Evolutionary conservation across 23 red algal genomes (phyloP).

Genomic region (Gracilaria gracilis): DNA sequence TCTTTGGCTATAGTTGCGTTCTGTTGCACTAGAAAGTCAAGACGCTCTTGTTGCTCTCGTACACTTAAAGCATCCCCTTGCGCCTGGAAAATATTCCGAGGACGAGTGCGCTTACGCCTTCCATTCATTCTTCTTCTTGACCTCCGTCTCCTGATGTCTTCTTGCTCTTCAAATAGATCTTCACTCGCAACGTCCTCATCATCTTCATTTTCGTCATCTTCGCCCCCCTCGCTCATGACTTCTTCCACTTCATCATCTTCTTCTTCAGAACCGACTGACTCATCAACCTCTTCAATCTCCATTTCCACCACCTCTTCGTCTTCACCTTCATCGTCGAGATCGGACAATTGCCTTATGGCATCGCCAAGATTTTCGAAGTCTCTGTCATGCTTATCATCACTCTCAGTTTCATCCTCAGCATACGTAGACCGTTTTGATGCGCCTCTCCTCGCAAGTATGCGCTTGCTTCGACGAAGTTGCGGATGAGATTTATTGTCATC

Average conservation of each 20-base stretch:
- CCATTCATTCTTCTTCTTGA: conserved; percentile 19
- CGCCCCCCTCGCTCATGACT: neutral
- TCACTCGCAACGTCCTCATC: conserved; percentile 16
- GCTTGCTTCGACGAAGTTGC: conserved; percentile 19
- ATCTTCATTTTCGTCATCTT: conserved; percentile 39
- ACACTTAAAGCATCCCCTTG: conserved; percentile 41
- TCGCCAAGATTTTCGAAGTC: conserved; percentile 6
- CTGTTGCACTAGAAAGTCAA: conserved; percentile 49
- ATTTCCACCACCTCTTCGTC: conserved; percentile 28
- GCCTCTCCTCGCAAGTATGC: neutral
- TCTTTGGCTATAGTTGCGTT: conserved; percentile 49
- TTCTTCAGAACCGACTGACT: conserved; percentile 6
- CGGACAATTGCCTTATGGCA: conserved; percentile 10
- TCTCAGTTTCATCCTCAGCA: neutral
- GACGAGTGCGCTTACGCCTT: conserved; percentile 47
- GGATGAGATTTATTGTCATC: neutral
- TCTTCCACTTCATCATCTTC: conserved; percentile 23
- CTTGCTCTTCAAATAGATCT: neutral
- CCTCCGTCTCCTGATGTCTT: neutral
- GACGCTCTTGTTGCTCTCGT: conserved; percentile 44
- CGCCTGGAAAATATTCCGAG: conserved; percentile 23
- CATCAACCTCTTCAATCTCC: conserved; percentile 28
- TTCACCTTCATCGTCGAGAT: conserved; percentile 6
- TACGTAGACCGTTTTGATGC: neutral
- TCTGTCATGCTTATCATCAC: neutral